Base-by-base conservation (phyloP, 768 basidiomycete species). In the Leucosporidium yakuticum region DNA sequence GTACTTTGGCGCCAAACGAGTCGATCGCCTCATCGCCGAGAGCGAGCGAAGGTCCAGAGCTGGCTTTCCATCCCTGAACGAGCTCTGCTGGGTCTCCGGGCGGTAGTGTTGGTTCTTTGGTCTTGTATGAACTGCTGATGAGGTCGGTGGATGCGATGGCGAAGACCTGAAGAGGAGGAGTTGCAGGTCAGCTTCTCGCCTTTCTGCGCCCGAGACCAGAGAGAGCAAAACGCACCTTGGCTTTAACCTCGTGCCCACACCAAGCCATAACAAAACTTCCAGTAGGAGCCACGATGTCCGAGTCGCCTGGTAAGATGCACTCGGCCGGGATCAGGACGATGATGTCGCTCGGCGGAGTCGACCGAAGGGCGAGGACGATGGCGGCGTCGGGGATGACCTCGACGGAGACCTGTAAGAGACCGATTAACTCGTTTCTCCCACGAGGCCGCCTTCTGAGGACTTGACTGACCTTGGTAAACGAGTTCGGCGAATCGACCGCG, bases 301-400 rank as follows among this genome's bases (percentile, higher is more conserved):
- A 21, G 12, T n/a, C 57, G 23, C 34, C 34, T 7, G 57, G 36
- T 8, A 58, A 36, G 19, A 58, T 14, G 2, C 34, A 32, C 23
- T 39, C 57, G 4, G 57, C 57, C 5, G 31, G 34, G 57, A 58
- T 20, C 8, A 58, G 57, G 57, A 58, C 36, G 36, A 58, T n/a
- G 23, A 34, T 44, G 39, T 44, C 34, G 34, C 23, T 25, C 19
- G 57, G 19, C 23, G 23, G 23, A 0, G 57, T 23, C 0, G 57
- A 34, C 12, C 31, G 57, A 3, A 58, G 31, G 9, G 34, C 32
- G 34, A 36, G n/a, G 9, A 36, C 34, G 57, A 58, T 34, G 34
- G 57, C 57, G 23, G 21, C 34, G 21, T 58, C 57, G 23, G 57
- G 57, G 7, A 58, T 36, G 36, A 58, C 34, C 34, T 58, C 55